Evolutionary conservation across 768 basidiomycete species (phyloP).

Genomic region (Termitomyces sp.): DNA sequence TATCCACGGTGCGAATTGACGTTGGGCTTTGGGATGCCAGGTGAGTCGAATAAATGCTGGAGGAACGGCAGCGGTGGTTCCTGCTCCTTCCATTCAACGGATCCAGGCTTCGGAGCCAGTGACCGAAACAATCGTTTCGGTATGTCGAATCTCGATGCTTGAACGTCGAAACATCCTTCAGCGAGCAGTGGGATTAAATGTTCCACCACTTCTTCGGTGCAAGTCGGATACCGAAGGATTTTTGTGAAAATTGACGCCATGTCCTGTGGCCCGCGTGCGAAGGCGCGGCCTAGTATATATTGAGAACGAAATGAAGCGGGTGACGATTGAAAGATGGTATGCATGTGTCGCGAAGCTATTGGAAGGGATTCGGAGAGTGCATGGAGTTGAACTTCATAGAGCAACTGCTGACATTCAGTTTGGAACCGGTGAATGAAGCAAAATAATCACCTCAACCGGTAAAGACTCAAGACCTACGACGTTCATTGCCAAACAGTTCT

Average conservation of each 20-base stretch:
- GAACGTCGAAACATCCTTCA: slow-evolving; percentile 18
- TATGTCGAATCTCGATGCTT: slow-evolving; percentile 34
- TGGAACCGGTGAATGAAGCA: not conserved
- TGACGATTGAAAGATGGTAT: slow-evolving; percentile 47
- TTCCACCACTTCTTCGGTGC: slow-evolving; percentile 48
- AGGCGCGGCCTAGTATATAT: slow-evolving; percentile 46
- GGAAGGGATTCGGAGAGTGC: slow-evolving; percentile 66
- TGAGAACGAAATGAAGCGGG: slow-evolving; percentile 56
- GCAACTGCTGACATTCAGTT: slow-evolving; percentile 41
- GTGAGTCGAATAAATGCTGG: slow-evolving; percentile 42
- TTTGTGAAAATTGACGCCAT: slow-evolving; percentile 33
- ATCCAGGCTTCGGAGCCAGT: slow-evolving; percentile 27
- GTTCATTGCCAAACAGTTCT: not conserved
- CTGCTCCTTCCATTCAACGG: slow-evolving; percentile 33
- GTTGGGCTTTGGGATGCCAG: slow-evolving; percentile 36
- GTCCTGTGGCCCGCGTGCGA: slow-evolving; percentile 8
- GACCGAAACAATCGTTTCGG: slow-evolving; percentile 64
- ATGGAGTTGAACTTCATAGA: slow-evolving; percentile 72
- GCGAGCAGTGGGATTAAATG: slow-evolving; percentile 32
- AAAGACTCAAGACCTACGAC: slow-evolving; percentile 21
- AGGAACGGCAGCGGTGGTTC: slow-evolving; percentile 64
- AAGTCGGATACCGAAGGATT: slow-evolving; percentile 56
- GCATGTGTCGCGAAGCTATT: slow-evolving; percentile 44
- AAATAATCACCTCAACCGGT: slow-evolving; percentile 35
- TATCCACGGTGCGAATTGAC: slow-evolving; percentile 75